Evolutionary conservation across 441 rosid species (phyloP), one percentile per base, ranked within the genome.

Genomic region (Viola pubescens): DNA sequence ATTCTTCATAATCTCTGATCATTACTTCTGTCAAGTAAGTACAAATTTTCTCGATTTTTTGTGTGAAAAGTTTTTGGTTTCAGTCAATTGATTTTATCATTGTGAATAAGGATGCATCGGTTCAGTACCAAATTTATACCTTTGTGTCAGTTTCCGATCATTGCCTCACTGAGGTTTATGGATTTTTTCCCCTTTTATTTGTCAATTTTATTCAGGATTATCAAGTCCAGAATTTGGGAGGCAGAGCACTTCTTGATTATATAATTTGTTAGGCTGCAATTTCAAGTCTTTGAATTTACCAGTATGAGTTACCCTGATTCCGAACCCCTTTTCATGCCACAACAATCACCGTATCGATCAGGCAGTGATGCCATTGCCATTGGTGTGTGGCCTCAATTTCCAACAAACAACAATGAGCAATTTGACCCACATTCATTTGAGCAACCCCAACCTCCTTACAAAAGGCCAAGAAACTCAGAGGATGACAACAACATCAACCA

Each of bases 221-320:
- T 9, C 55, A 48, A 46, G 14, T 58, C 40, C 34, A 0, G 3
- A 44, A 5, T 8, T 9, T 46, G 44, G 14, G 53, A 54, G 52
- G 39, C 38, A 46, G 41, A 51, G 48, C 41, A 13, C 51, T 44
- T 3, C 3, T 19, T 6, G 19, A 56, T 53, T 54, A 26, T 46
- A 26, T 41, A 44, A 26, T 26, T 2, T 26, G 34, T 26, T 26
- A 26, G 34, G 34, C 34, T 26, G 34, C 34, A 26, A 26, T 26
- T 26, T 26, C 34, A 26, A 26, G 34, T 26, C 34, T 26, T 26
- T 26, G 34, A 26, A 26, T 26, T 26, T 26, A 26, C 2, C 34
- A 55, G 62, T 47, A 87, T 85, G 78, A 84, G 82, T 77, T 85
- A 79, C 77, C 48, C 82, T 50, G 89, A 91, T 53, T 73, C 83